These are phyloP conservation scores for Solanum hybrid DNA, from an alignment of 305 asterid species.

Conservation along the genomic window DNA sequence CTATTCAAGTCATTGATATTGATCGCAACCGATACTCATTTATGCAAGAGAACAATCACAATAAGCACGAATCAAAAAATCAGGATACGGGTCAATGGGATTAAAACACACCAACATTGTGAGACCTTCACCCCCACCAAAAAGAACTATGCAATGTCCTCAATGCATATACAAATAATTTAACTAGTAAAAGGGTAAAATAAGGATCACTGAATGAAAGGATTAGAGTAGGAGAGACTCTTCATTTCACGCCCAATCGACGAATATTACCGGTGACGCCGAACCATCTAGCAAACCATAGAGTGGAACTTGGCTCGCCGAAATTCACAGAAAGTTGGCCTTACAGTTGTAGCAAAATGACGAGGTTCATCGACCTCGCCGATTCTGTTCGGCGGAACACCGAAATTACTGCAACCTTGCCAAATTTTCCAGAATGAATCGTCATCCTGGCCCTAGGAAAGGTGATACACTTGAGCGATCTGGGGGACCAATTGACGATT, in stretches of 20 bases:
- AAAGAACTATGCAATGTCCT: not conserved
- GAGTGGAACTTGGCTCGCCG: not conserved
- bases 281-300: not conserved
- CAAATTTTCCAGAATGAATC: not conserved
- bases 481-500: not conserved
- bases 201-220: not conserved
- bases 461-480: not conserved
- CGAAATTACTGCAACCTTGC: not conserved
- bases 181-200: not conserved
- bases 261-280: not conserved
- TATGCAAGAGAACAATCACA: not conserved
- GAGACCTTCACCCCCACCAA: not conserved
- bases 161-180: not conserved
- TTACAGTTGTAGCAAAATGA: not conserved
- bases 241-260: not conserved
- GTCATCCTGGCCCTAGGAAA: not conserved
- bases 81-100: not conserved
- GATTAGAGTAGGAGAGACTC: not conserved
- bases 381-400: not conserved
- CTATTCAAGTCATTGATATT: not conserved
- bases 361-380: not conserved
- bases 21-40: not conserved
- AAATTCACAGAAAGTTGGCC: not conserved
- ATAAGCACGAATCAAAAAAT: not conserved
- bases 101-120: not conserved